Evolutionary conservation across 371 early-diverging fungal species (phyloP), one percentile per base, ranked within the genome.

Genomic region (Syncephalastrum monosporum): DNA sequence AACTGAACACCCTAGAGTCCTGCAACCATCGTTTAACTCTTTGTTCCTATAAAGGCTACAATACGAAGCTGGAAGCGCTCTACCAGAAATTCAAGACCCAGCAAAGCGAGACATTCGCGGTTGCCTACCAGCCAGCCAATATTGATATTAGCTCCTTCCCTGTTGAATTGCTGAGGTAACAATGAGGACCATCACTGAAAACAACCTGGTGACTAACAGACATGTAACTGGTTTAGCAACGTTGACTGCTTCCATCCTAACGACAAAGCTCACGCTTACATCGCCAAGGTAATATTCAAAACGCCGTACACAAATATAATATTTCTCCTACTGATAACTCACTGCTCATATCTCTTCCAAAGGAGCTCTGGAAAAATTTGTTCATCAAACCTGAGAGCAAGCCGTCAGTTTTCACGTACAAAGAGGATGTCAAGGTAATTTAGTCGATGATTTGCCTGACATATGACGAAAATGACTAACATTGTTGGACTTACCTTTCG

Each of bases 161-260:
- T 0, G 38, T 56, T 17, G 47, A 61, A 3, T 16, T 42, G 2
- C 23, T 60, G 13, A 60, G 55, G 61, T 60, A 55, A 25, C 19
- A 10, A 21, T 21, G 21, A 21, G 2, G 21, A 21, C 21, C 2
- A 21, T 21, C 21, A 21, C 21, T 21, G 21, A 21, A 21, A 21
- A 0, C 21, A 1, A 21, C 2, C 21, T 21, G 21, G 21, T 21
- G 21, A 21, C 21, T 21, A 0, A 52, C 12, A 42, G 25, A 44
- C 24, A 41, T 53, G 54, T 51, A 51, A 7, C 14, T 29, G n/a
- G 8, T 41, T 14, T 27, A 61, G 61, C 29, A 61, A 61, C n/a
- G 23, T 56, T 21, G 61, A 61, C 42, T 61, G 61, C 6, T 61
- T 61, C 52, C 61, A 61, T 51, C 61, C 61, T 4, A 54, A 50